A percentile compares a stretch with the other conserved stretches of the same genome.
These are phyloP conservation scores for Lactifluus subvellereus DNA, from an alignment of 768 basidiomycete species.

Conservation along the genomic window DNA sequence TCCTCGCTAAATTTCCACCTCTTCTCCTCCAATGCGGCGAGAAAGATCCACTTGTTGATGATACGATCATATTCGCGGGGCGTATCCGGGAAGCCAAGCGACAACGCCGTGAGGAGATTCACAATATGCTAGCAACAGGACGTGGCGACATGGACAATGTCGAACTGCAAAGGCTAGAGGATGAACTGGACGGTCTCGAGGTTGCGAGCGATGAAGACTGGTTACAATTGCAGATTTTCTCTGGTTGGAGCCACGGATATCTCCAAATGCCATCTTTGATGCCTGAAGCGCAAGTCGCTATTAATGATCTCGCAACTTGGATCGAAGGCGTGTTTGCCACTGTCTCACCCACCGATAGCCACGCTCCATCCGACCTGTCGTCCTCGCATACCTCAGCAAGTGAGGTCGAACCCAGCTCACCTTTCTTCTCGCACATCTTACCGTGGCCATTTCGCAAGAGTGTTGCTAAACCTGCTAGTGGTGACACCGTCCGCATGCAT, in stretches of 20 bases:
- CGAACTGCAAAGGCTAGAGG: slow-evolving; percentile 29
- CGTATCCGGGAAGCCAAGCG: slow-evolving; percentile 93
- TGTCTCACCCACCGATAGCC: slow-evolving; percentile 5
- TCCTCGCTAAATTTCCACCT: slow-evolving; percentile 91
- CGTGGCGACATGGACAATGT: slow-evolving; percentile 55
- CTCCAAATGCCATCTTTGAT: slow-evolving; percentile 91
- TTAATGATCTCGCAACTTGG: slow-evolving; percentile 86
- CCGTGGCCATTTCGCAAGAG: slow-evolving; percentile 15
- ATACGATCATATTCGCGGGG: slow-evolving; percentile 95
- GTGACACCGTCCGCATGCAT: not conserved
- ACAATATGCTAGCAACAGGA: slow-evolving; percentile 49
- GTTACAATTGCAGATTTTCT: slow-evolving; percentile 90
- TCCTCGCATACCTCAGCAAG: slow-evolving; percentile 9
- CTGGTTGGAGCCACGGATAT: slow-evolving; percentile 97
- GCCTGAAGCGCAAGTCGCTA: slow-evolving; percentile 70
- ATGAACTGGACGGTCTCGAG: slow-evolving; percentile 53
- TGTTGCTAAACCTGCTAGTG: not conserved
- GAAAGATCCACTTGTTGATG: slow-evolving; percentile 91
- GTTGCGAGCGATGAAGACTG: slow-evolving; percentile 85
- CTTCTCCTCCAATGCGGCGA: slow-evolving; percentile 94
- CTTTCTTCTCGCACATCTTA: slow-evolving; percentile 17
- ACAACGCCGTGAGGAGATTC: slow-evolving; percentile 64
- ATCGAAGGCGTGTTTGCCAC: slow-evolving; percentile 69
- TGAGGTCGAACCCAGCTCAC: slow-evolving; percentile 7
- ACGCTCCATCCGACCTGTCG: not conserved